Evolutionary conservation across 768 basidiomycete species (phyloP), one percentile per base, ranked within the genome.

Genomic region (Pisolithus albus): DNA sequence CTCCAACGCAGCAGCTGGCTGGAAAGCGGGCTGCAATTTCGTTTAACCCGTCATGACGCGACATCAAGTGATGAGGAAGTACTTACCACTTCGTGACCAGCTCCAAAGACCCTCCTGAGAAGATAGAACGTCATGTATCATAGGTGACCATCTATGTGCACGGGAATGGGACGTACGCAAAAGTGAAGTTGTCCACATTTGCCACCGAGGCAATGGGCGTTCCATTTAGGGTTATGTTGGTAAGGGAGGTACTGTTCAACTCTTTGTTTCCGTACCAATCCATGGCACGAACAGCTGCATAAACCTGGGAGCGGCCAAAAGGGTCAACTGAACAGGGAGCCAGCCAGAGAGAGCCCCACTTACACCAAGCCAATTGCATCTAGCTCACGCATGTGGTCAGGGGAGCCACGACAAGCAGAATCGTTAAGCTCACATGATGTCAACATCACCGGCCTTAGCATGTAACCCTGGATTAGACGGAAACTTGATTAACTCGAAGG

Each of bases 11-110:
- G 76, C 76, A 44, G 71, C 72, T 4, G 82, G 82, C 54, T 82
- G 78, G 70, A 81, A 84, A 0, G 81, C 81, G 28, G 83, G 73
- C 83, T 84, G 47, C 38, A 15, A 13, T 15, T 34, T 10, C 0
- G 5, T 1, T 47, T 47, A 50, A 46, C 37, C 10, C 19, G 34
- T 34, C 34, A 13, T 34, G 34, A 36, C 28, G 19, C 2, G 1
- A 15, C 19, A 36, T 38, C 26, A 9, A 15, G 4, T 11, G 13
- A n/a, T 18, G 40, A 11, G 11, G 15, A 43, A 7, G 11, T 7
- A 70, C 80, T 61, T 52, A 83, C 83, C 59, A 83, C 75, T 74
- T 82, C 77, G 57, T 85, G 84, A 8, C 83, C 83, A 7, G 82
- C 67, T 53, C 61, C 70, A 60, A 70, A 84, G 0, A 85, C 74